Evolutionary conservation across 1,284 basidiomycete species (phyloP), one percentile per base, ranked within the genome.

Genomic region (Heterobasidion annosum): DNA sequence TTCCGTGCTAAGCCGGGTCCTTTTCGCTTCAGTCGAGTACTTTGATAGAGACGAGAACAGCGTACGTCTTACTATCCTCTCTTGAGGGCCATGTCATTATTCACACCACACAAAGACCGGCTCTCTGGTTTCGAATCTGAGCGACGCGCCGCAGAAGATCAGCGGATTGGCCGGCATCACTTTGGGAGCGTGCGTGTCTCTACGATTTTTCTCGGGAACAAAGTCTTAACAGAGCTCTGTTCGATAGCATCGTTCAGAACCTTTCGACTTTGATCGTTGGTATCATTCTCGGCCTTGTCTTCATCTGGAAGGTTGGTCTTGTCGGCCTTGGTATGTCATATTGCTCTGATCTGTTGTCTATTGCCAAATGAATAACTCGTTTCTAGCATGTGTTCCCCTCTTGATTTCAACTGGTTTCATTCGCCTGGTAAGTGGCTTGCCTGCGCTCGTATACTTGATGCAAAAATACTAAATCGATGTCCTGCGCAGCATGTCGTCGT

Each of bases 121-220:
- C 58, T 75, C 82, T 54, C 75, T 98, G 53, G 95, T 92, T 2
- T 80, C 88, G 1, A 78, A 77, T 52, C 73, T 99, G 44, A 88
- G 91, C 54, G 93, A 95, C 57, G 89, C 93, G 64, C 90, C 96
- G 18, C 91, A 96, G 64, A 97, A 96, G 68, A 82, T 98, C 59
- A 90, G 88, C 58, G 93, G 93, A 58, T 75, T 98, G 44, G 91
- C 92, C 51, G 95, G 95, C 56, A 76, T 91, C 57, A 97, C 94
- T 2, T 78, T 98, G 34, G 91, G 89, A 67, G 78, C 85, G 75
- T 83, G 25, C 34, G 51, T 53, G 33, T 25, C 25, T 32, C 25
- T 25, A 25, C 25, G 0, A 3, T 25, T 19, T 25, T 25, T 25
- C 25, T 25, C 2, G 25, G 25, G 25, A 25, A 25, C 25, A 25